Evolutionary conservation across 169 alveolate species (phyloP), one percentile per base, ranked within the genome.

Genomic region (Plasmodium coatneyi): DNA sequence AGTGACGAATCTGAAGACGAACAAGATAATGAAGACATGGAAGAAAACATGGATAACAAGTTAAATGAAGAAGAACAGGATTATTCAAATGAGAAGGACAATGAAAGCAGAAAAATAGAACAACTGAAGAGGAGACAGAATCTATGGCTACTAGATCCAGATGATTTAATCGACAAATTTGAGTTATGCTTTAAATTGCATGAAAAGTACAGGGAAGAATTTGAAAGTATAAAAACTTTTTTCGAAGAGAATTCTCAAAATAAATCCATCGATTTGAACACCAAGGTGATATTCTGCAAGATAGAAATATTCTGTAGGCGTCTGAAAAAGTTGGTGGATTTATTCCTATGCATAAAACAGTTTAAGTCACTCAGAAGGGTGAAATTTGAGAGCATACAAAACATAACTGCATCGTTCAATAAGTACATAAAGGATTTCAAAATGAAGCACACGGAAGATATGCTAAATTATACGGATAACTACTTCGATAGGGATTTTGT

Each of bases 401-500:
- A 92, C 43, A 95, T 98, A 49, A 98, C 98, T 49, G 96, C 96
- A 34, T 93, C 96, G 82, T 99, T 98, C 96, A 97, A 97, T 92
- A 96, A 95, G 66, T 95, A 96, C 81, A 97, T 98, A 89, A 98
- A 97, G 43, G 93, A 83, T 22, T 80, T 81, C 87, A 95, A 79
- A 86, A 46, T 91, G 39, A 89, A 84, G 74, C 93, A 83, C 72
- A 92, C 76, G 49, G 98, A 98, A 80, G 99, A 98, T 95, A 97
- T 99, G 80, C 95, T 99, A 80, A 99, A 99, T 92, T 98, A 97
- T 95, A 97, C 96, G 82, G 97, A 97, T 95, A 99, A 98, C 83
- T 97, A 98, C 71, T 99, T 99, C 92, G 99, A 99, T 96, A 97
- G 99, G 93, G 99, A 98, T 93, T 99, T 97, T 95, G 99, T 99